Evolutionary conservation across 2,329 filamentous ascomycete genomes (phyloP).

Genomic region (Fusarium pseudoanthophilum): DNA sequence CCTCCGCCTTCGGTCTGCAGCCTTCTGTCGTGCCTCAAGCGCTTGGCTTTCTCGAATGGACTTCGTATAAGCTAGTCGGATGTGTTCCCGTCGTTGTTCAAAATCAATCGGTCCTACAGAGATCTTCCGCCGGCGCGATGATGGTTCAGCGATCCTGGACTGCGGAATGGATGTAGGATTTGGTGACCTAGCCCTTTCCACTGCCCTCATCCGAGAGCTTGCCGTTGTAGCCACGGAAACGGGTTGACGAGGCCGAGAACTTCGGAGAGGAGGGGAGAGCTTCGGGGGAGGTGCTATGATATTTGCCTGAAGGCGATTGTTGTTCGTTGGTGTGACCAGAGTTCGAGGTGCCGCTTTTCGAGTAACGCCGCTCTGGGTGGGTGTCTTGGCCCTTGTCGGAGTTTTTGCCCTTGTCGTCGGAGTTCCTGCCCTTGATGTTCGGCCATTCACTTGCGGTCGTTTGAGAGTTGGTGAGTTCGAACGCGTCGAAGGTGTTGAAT

Average conservation of each 20-base stretch:
- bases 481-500: conserved; percentile 62
- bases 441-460: conserved; percentile 55
- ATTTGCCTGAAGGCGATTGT: conserved; percentile 75
- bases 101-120: conserved; percentile 84
- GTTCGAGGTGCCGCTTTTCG: conserved; percentile 56
- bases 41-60: conserved; percentile 81
- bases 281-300: conserved; percentile 77
- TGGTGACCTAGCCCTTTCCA: conserved; percentile 66
- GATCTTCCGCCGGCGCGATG: conserved; percentile 61
- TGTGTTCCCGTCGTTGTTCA: conserved; percentile 81
- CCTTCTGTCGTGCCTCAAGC: conserved; percentile 63
- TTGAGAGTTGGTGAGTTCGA: conserved; percentile 65
- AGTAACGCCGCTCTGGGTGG: conserved; percentile 49
- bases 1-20: conserved; percentile 63
- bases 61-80: conserved; percentile 86
- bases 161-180: conserved; percentile 48
- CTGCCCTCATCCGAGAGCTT: conserved; percentile 73
- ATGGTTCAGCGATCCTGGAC: conserved; percentile 51
- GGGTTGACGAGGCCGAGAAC: conserved; percentile 82
- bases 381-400: conserved; percentile 57
- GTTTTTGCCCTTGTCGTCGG: conserved; percentile 54
- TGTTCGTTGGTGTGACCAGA: conserved; percentile 62
- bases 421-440: conserved; percentile 52
- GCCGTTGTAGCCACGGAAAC: conserved; percentile 80
- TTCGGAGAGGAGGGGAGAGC: conserved; percentile 81